Conservation (phyloP, 305 asterid genomes). For the Fraxinus baroniana region DNA sequence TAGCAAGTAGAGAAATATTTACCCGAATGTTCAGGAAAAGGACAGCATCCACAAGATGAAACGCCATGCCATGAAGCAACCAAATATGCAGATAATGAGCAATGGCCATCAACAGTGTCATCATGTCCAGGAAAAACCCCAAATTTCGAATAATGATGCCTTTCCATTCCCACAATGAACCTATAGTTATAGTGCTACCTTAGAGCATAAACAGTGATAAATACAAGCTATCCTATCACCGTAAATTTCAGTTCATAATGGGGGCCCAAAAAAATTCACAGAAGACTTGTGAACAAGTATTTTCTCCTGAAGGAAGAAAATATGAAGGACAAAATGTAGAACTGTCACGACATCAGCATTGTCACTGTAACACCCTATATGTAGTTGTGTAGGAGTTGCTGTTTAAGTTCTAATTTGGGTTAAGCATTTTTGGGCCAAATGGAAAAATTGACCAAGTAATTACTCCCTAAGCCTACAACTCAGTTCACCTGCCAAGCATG, state of each 20-base stretch:
- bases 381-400: neutral
- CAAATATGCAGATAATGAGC: constrained; percentile 82
- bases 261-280: neutral
- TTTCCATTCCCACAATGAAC: constrained; percentile 81
- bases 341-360: neutral
- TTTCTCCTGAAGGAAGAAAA: neutral
- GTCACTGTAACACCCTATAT: neutral
- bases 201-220: neutral
- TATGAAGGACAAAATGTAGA: neutral
- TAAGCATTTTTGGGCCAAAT: neutral
- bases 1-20: constrained; percentile 29
- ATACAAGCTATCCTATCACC: neutral
- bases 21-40: constrained; percentile 84
- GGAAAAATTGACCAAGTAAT: neutral
- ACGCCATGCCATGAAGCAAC: constrained; percentile 95
- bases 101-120: constrained; percentile 80
- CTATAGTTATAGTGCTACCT: constrained; percentile 34
- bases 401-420: neutral
- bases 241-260: neutral
- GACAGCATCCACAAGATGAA: constrained; percentile 79
- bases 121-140: constrained; percentile 81
- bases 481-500: neutral
- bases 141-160: constrained; percentile 65
- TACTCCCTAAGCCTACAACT: neutral
- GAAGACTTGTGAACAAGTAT: neutral